Percentiles rank a stretch among this genome's conserved stretches.
phyloP scores from a whole-genome alignment of 352 stramenopile species.

The Phytophthora europaea region DNA sequence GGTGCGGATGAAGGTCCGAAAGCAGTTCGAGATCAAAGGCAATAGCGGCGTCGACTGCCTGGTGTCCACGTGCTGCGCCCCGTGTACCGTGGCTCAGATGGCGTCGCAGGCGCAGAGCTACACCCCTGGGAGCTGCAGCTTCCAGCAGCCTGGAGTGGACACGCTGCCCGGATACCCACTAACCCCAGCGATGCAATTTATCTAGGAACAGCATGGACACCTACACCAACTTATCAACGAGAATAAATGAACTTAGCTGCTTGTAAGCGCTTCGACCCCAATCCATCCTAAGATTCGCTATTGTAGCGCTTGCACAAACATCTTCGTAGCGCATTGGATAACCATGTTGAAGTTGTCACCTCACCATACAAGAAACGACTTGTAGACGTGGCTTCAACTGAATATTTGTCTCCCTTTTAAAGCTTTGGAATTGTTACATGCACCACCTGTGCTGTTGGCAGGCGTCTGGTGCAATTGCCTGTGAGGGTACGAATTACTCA shows the following conservation, averaged over 20 bases:
- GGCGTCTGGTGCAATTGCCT: neutral
- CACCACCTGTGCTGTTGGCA: conserved; percentile 4
- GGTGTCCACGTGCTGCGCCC: conserved; percentile 37
- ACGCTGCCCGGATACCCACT: conserved; percentile 33
- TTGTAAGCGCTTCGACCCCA: neutral
- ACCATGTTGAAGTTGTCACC: conserved; percentile 19
- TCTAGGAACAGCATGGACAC: conserved; percentile 10
- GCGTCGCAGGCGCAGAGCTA: conserved; percentile 67
- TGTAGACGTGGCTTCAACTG: conserved; percentile 10
- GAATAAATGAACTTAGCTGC: conserved; percentile 3
- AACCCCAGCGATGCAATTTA: conserved; percentile 18
- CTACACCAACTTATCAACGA: neutral
- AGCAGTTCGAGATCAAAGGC: conserved; percentile 55
- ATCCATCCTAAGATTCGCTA: neutral
- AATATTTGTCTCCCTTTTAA: too few species aligned
- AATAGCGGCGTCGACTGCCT: conserved; percentile 24
- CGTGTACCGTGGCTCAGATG: conserved; percentile 70
- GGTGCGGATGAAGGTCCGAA: conserved; percentile 43
- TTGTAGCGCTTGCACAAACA: too few species aligned
- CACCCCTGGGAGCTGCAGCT: conserved; percentile 54
- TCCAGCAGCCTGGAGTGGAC: conserved; percentile 30
- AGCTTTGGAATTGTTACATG: conserved; percentile 10
- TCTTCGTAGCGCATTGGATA: neutral
- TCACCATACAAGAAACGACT: conserved; percentile 6
- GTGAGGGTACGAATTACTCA: conserved; percentile 7